Percentiles rank a stretch among this genome's conserved stretches.
Evolutionary conservation across 257 asterid species (phyloP).

Genomic region (Anisodus acutangulus): DNA sequence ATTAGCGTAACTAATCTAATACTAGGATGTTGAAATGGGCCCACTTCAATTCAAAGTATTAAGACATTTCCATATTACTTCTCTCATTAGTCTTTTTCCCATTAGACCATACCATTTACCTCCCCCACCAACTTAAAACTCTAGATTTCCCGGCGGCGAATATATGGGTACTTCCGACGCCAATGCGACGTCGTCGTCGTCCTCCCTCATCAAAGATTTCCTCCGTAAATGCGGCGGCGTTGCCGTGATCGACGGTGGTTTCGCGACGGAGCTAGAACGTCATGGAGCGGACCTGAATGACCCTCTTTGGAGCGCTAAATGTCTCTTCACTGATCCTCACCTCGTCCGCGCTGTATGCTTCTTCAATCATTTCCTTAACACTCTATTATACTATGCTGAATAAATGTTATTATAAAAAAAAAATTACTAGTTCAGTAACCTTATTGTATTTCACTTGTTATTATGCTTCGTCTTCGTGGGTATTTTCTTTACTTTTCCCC

Average conservation of each 20-base stretch:
- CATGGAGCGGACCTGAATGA: constrained; percentile 87
- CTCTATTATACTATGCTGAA: neutral
- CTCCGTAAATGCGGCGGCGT: constrained; percentile 71
- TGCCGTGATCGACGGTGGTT: constrained; percentile 89
- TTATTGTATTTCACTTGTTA: too few relatives aligned
- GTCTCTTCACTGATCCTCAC: constrained; percentile 79
- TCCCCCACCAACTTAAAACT: neutral
- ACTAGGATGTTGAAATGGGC: too few relatives aligned
- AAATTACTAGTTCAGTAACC: too few relatives aligned
- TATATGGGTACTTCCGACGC: constrained; percentile 52
- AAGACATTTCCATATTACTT: too few relatives aligned
- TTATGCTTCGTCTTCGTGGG: too few relatives aligned
- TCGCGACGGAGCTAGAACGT: constrained; percentile 91
- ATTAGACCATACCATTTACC: neutral
- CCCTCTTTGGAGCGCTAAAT: constrained; percentile 95
- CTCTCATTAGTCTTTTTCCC: neutral
- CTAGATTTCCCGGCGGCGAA: neutral
- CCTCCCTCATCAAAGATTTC: constrained; percentile 59
- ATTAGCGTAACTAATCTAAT: too few relatives aligned
- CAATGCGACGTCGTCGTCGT: neutral
- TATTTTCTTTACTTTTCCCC: too few relatives aligned
- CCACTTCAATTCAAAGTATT: too few relatives aligned
- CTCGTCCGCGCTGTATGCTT: constrained; percentile 66
- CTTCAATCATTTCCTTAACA: neutral
- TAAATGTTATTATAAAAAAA: neutral